Percentiles rank a stretch among this genome's conserved stretches.
phyloP scores from a whole-genome alignment of 495 filamentous ascomycete genomes.

The Penicillium flavigenum region DNA sequence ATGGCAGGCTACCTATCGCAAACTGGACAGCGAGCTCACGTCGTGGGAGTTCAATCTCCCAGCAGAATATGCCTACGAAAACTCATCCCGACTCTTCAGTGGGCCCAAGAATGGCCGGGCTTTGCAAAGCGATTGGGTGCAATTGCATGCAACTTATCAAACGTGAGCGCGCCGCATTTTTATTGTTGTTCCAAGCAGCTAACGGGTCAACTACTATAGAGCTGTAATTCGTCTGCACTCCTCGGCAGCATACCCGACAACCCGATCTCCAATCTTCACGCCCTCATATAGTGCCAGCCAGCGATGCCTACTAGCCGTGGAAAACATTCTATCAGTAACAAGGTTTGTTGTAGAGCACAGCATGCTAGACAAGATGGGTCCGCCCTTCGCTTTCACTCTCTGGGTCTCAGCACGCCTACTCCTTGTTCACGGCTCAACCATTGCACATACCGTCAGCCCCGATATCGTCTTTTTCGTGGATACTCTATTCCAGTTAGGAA shows the following conservation, averaged over 20 bases:
- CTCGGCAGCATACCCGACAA: conserved; percentile 89
- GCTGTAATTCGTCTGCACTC: conserved; percentile 87
- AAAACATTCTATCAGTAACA: conserved; percentile 75
- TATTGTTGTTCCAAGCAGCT: conserved; percentile 10
- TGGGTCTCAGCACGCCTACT: conserved; percentile 89
- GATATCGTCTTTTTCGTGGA: conserved; percentile 78
- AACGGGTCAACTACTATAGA: conserved; percentile 42
- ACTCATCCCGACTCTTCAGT: conserved; percentile 70
- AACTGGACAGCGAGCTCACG: conserved; percentile 72
- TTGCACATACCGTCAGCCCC: conserved; percentile 74
- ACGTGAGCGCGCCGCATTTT: conserved; percentile 47
- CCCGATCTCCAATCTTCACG: conserved; percentile 78
- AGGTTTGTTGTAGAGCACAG: conserved; percentile 70
- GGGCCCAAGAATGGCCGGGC: conserved; percentile 59
- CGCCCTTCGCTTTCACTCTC: conserved; percentile 83
- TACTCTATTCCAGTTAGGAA: conserved; percentile 73
- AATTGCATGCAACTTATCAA: conserved; percentile 80
- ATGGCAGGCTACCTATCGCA: conserved; percentile 84
- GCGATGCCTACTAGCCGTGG: conserved; percentile 75
- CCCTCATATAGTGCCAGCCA: conserved; percentile 81
- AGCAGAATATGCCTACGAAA: conserved; percentile 67
- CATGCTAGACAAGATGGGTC: conserved; percentile 75
- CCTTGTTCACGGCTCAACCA: conserved; percentile 83
- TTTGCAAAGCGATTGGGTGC: conserved; percentile 79
- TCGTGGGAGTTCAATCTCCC: conserved; percentile 83